Evolutionary conservation across 2,329 filamentous ascomycete genomes (phyloP), one percentile per base, ranked within the genome.

Genomic region (Fusarium phyllophilum): DNA sequence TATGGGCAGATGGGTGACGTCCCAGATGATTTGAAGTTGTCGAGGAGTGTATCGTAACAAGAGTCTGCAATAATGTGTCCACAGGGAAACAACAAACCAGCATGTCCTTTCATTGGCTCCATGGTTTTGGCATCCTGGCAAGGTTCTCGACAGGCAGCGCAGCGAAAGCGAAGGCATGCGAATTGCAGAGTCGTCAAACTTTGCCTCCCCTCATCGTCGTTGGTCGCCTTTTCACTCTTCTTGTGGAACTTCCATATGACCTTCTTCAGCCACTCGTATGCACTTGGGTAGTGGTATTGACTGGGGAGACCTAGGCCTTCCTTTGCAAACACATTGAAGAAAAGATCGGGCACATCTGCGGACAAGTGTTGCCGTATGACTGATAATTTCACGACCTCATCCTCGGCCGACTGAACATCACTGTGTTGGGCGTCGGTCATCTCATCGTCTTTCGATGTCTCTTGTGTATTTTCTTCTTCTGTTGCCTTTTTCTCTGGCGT

Each of bases 31-130:
- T 18, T 36, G 62, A 58, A 70, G 8, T 18, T 8, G 22, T 14
- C 29, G 34, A 54, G 18, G 17, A 75, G 45, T 10, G 26, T 17
- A 10, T 31, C 9, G 36, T 76, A 76, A 42, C 76, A 78, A 5
- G 56, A 46, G 29, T 54, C 44, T 7, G 70, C 72, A 39, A 78
- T 72, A 18, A 78, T 69, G 44, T 78, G 76, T 6, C 76, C 76
- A 26, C 76, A 78, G 3, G 76, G 72, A 29, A 78, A 66, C 13
- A 66, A 24, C 6, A 66, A 48, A 26, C 62, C 51, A 24, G 26
- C 15, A 44, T 68, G 65, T n/a, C 11, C 22, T 8, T 51, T 5
- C 22, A 68, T 17, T 5, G 13, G 22, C 4, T 22, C 45, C 31
- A 31, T 14, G 9, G 48, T 49, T 14, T 6, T 17, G 18, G 22